These are phyloP conservation scores for Reticulascus tulasneorum DNA, from an alignment of 2,329 filamentous ascomycete species.

Conservation along the genomic window DNA sequence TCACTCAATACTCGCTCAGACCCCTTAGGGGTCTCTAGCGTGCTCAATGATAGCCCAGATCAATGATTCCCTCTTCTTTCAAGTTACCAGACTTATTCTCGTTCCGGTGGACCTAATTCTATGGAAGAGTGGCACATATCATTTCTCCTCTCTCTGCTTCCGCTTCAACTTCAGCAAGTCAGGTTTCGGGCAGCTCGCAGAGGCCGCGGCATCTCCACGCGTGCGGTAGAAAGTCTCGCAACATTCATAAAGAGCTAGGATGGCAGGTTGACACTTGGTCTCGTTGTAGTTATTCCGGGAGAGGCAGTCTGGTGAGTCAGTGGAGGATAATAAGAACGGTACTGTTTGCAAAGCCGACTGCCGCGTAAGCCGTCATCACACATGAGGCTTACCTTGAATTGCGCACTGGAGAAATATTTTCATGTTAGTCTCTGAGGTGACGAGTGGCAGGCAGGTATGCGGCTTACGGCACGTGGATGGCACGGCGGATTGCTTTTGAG, in stretches of 20 bases:
- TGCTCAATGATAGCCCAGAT: constrained; percentile 98
- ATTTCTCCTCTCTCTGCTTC: constrained; percentile 60
- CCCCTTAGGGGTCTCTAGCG: constrained; percentile 77
- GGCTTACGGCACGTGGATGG: constrained; percentile 73
- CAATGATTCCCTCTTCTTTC: constrained; percentile 66
- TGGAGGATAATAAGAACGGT: too few relatives aligned
- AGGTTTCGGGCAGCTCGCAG: constrained; percentile 82
- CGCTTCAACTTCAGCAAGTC: constrained; percentile 78
- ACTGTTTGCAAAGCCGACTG: background rate
- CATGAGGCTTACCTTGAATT: constrained; percentile 66
- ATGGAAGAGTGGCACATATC: constrained; percentile 46
- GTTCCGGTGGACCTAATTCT: constrained; percentile 41
- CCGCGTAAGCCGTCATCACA: background rate
- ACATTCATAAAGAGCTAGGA: constrained; percentile 89
- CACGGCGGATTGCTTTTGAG: constrained; percentile 74
- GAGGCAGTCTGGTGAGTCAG: constrained; percentile 85
- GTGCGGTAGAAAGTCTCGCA: constrained; percentile 83
- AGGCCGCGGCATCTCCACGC: constrained; percentile 71
- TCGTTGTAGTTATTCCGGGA: constrained; percentile 82
- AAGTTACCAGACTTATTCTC: constrained; percentile 60
- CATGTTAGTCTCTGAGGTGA: constrained; percentile 8
- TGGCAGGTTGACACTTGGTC: constrained; percentile 70
- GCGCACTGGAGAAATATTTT: constrained; percentile 59
- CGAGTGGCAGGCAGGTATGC: too few relatives aligned
- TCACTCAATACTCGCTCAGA: constrained; percentile 90